Percentiles rank a stretch among this genome's conserved stretches.
Conservation (phyloP, 2,329 filamentous ascomycete species). For the Botrytis pseudocinerea region DNA sequence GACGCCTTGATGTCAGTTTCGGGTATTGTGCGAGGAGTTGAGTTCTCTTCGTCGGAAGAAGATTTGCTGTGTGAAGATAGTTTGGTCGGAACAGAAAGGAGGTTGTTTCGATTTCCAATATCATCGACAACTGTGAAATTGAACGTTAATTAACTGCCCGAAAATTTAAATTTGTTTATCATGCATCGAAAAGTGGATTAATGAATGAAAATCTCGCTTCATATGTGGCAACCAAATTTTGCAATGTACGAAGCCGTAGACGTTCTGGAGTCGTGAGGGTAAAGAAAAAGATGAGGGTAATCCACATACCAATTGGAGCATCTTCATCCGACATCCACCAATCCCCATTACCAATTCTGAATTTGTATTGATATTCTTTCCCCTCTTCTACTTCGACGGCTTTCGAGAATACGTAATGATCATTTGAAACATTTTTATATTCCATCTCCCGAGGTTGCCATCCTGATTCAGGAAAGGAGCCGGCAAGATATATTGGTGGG, state of each 20-base stretch:
- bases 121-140: constrained; percentile 49
- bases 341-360: constrained; percentile 64
- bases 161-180: not conserved
- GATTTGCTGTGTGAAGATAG: constrained; percentile 18
- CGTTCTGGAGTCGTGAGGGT: not conserved
- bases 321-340: constrained; percentile 71
- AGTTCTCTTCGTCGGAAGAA: constrained; percentile 8
- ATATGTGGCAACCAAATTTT: not conserved
- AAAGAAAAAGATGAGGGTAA: not conserved
- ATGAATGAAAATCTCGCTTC: not conserved
- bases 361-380: constrained; percentile 72
- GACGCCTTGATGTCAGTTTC: constrained; percentile 2
- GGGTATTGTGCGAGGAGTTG: constrained; percentile 14
- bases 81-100: constrained; percentile 43
- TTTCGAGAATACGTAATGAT: constrained; percentile 59
- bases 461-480: constrained; percentile 64
- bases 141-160: constrained; percentile 8
- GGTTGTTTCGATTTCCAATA: constrained; percentile 55
- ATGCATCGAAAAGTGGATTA: not conserved
- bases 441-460: constrained; percentile 71
- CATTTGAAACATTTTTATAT: constrained; percentile 47
- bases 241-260: not conserved
- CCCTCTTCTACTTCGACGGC: constrained; percentile 55
- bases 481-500: constrained; percentile 70
- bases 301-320: constrained; percentile 55